A percentile compares a stretch with the other conserved stretches of the same genome.
These are phyloP conservation scores for Vanderwaltozyma tropicalis DNA, from an alignment of 805 yeast species.

Conservation along the genomic window DNA sequence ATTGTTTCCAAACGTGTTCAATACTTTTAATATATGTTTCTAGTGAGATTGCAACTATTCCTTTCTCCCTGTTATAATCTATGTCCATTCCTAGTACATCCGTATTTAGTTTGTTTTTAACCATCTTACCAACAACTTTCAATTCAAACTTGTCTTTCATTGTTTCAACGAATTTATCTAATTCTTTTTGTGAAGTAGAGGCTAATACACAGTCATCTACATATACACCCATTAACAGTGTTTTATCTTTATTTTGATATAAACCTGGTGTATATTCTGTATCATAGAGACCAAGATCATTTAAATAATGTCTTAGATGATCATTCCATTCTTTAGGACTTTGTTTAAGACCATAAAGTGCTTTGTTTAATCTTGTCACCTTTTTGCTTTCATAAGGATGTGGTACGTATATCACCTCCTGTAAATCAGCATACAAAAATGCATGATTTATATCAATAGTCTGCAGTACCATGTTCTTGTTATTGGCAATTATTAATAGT, in stretches of 20 bases:
- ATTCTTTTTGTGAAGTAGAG: conserved; percentile 1
- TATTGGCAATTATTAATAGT: too few species aligned
- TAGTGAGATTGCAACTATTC: too few species aligned
- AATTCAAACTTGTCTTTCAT: conserved; percentile 2
- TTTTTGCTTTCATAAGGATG: too few species aligned
- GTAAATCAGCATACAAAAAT: too few species aligned
- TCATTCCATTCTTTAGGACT: conserved; percentile 8
- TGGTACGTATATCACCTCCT: too few species aligned
- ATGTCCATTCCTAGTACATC: conserved; percentile 7
- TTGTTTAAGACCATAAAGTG: too few species aligned
- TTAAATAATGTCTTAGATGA: conserved; percentile 2
- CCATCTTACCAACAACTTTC: conserved; percentile 5
- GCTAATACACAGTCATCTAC: conserved; percentile 9
- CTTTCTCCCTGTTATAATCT: too few species aligned
- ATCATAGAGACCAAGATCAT: conserved; percentile 1
- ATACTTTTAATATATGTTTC: too few species aligned
- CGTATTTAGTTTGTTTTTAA: conserved; percentile 1
- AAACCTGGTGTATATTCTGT: conserved; percentile 4
- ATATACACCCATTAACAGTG: conserved; percentile 5
- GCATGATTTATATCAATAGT: too few species aligned
- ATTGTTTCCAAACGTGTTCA: too few species aligned
- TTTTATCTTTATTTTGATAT: conserved; percentile 1
- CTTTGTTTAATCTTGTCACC: too few species aligned
- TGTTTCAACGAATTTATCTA: conserved; percentile 2
- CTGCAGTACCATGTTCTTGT: too few species aligned